phyloP scores from a whole-genome alignment of 1,284 basidiomycete species.

The Puccinia polysora region DNA sequence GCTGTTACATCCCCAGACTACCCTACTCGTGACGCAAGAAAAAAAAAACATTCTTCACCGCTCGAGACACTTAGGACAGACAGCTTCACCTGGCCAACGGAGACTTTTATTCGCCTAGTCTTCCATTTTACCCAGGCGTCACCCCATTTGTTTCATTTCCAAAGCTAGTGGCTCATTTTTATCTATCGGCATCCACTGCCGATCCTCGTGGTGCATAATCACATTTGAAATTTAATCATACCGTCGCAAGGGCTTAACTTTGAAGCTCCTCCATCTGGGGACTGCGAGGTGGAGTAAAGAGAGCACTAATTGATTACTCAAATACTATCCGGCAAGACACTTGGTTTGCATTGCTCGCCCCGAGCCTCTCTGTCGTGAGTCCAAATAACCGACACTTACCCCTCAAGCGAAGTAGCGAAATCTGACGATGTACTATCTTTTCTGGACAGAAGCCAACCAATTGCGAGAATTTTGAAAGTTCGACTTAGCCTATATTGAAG shows the following conservation, averaged over 20 bases:
- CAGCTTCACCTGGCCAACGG: slow-evolving; percentile 11
- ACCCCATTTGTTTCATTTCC: slow-evolving; percentile 13
- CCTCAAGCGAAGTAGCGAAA: slow-evolving; percentile 19
- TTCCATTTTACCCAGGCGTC: neutral
- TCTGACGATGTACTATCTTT: neutral
- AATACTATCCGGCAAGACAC: slow-evolving; percentile 14
- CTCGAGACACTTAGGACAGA: neutral
- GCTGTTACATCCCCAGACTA: neutral
- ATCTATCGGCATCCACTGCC: slow-evolving; percentile 12
- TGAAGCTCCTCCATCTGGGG: slow-evolving; percentile 7
- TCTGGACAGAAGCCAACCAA: slow-evolving; percentile 1
- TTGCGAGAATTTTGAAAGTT: slow-evolving; percentile 1
- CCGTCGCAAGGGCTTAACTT: slow-evolving; percentile 23
- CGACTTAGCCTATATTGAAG: slow-evolving; percentile 8
- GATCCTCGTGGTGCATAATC: slow-evolving; percentile 20
- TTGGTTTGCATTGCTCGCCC: slow-evolving; percentile 22
- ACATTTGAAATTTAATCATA: slow-evolving; percentile 17
- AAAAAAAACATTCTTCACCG: slow-evolving; percentile 20
- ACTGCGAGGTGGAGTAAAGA: slow-evolving; percentile 16
- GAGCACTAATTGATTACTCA: slow-evolving; percentile 15
- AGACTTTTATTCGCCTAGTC: slow-evolving; percentile 26
- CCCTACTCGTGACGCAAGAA: slow-evolving; percentile 9
- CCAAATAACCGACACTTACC: slow-evolving; percentile 28
- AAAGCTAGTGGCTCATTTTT: slow-evolving; percentile 14
- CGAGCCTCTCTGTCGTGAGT: slow-evolving; percentile 18